phyloP scores from a whole-genome alignment of 192 early-diverging fungal species.

The Gigaspora rosea region DNA sequence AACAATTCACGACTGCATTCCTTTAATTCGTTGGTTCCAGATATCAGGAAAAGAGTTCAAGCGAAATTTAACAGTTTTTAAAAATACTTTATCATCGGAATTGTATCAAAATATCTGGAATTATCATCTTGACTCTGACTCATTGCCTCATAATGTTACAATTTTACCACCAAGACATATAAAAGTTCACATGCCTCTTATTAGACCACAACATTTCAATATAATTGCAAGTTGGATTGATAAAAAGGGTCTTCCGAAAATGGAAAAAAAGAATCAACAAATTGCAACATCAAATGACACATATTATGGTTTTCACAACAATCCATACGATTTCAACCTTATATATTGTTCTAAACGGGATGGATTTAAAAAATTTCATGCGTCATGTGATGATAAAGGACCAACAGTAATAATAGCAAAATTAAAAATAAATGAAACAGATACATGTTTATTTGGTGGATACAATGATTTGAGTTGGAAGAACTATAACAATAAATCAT shows the following conservation, averaged over 20 bases:
- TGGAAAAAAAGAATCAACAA: too few relatives aligned
- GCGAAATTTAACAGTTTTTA: too few relatives aligned
- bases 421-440: neutral
- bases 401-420: neutral
- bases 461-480: neutral
- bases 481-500: neutral
- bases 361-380: neutral
- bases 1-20: too few relatives aligned
- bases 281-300: too few relatives aligned
- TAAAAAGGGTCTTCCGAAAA: neutral
- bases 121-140: too few relatives aligned
- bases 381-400: constrained; percentile 6
- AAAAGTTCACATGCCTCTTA: too few relatives aligned
- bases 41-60: too few relatives aligned
- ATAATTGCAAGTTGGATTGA: constrained; percentile 11
- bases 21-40: too few relatives aligned
- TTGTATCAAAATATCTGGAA: too few relatives aligned
- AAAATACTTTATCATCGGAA: neutral
- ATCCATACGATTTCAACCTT: neutral
- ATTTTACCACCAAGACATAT: neutral
- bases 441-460: neutral
- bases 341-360: neutral
- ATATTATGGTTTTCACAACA: neutral
- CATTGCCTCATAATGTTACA: too few relatives aligned
- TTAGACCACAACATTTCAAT: neutral